Evolutionary conservation across 1,284 basidiomycete species (phyloP).

Genomic region (Boletus sp.): DNA sequence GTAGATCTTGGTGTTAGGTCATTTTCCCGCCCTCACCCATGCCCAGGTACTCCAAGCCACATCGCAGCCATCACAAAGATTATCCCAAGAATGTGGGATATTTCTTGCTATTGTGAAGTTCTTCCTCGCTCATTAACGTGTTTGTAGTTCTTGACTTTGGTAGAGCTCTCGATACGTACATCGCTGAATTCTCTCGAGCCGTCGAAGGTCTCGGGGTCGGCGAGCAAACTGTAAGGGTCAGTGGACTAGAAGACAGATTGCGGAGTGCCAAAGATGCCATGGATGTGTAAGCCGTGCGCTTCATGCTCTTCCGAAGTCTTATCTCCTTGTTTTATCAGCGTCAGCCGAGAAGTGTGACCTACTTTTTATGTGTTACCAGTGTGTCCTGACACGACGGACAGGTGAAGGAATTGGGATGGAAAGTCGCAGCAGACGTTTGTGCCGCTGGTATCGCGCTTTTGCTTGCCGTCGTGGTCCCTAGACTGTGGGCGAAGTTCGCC

Average conservation of each 20-base stretch:
- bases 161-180: conserved; percentile 16
- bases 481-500: conserved; percentile 9
- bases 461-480: conserved; percentile 15
- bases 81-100: conserved; percentile 23
- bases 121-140: neutral
- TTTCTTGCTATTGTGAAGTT: neutral
- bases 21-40: conserved; percentile 1
- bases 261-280: conserved; percentile 7
- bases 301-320: neutral
- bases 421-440: conserved; percentile 16
- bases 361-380: no score
- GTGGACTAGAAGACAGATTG: conserved; percentile 3
- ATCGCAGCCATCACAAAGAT: conserved; percentile 15
- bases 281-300: conserved; percentile 15
- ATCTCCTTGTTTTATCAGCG: conserved; percentile 6
- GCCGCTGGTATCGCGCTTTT: conserved; percentile 19
- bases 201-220: conserved; percentile 7
- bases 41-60: conserved; percentile 13
- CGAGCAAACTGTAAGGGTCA: conserved; percentile 10
- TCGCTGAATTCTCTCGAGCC: conserved; percentile 13
- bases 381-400: conserved; percentile 4
- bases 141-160: conserved; percentile 18
- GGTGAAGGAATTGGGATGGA: conserved; percentile 21
- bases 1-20: neutral
- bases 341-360: conserved; percentile 17